Base-by-base conservation (phyloP, 805 yeast species). In the Kazachstania taianensis region DNA sequence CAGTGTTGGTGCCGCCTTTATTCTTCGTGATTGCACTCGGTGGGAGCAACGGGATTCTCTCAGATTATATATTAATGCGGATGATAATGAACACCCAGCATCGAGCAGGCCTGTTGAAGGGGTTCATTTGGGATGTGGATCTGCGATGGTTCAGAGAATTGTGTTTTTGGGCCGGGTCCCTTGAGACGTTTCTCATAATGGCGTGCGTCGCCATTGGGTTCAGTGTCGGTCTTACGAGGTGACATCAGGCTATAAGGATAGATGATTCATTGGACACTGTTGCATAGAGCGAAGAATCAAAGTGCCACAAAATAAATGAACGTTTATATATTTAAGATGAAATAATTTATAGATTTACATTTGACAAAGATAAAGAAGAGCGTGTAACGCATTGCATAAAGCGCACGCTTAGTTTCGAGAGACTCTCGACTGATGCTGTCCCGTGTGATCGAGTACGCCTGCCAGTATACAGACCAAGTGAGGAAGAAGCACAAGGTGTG, bases 141-240 rank as follows among this genome's bases (percentile, higher is more conserved):
- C 26, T 55, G 7, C 27, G 23, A 5, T 51, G 56, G 57, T 45
- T 55, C 28, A 35, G 55, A 30, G 39, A 27, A 42, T 41, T 43
- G 50, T 66, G 57, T 18, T 37, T 65, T 33, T 38, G 35, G 4
- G 44, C 66, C 7, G 69, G 67, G 1, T 28, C 33, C n/a, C 7
- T 46, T 2, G 58, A 48, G 37, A 27, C 48, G 3, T n/a, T 52
- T 6, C 44, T 49, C 4, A 45, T 62, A 3, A 35, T 65, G 7
- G 73, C 66, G 0, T 62, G 67, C 41, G 53, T 69, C 23, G 66
- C 67, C 5, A 57, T 68, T 20, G 74, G 73, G 2, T 55, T 69
- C 31, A 70, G 66, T 2, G 63, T 69, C 29, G 70, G 72, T 3
- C 9, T 39, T 12, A 35, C 42, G 10, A 23, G 35, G 31, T 33